Evolutionary conservation across 768 basidiomycete genomes (phyloP), one percentile per base, ranked within the genome.

Genomic region (Neoboletus subvelutipes): DNA sequence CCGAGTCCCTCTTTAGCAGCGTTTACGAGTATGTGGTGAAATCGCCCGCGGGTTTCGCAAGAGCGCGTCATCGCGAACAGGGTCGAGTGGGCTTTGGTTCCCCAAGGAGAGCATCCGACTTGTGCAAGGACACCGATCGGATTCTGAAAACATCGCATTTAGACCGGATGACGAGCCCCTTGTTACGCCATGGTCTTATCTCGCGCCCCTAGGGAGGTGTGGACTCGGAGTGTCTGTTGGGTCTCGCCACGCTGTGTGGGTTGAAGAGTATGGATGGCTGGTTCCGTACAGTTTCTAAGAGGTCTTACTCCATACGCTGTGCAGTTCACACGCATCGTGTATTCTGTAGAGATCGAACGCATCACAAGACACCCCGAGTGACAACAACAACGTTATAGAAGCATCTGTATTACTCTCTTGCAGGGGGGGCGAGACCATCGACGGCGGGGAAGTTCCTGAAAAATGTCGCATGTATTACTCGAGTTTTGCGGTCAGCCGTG

Each of bases 351-450:
- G 64, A 52, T 67, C 55, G 59, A 54, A 40, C 9, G 45, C 49
- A 61, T 71, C 70, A 70, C 68, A 53, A 65, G 70, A 62, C 61
- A 45, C 46, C 45, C 39, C 41, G 43, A 55, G 55, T 69, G 54
- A 59, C 58, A 65, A 50, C 42, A 51, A 13, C 50, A 20, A 67
- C 63, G 70, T 66, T 62, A 60, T 66, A 65, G 63, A 73, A 64
- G 61, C 55, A 24, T 43, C 34, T 13, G 26, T 55, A 67, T 72
- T 66, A 71, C 66, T 61, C 60, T 63, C 54, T 12, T 45, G 18
- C 34, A 46, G 45, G 50, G 45, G 50, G 56, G 56, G 45, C 59
- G 57, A 70, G 63, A 42, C 51, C 58, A 45, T 54, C 56, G 47
- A 63, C 50, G 47, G 31, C 24, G 52, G 26, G 41, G 28, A 45